Base-by-base conservation (phyloP, 257 asterid species). In the Solanum virginianum region DNA sequence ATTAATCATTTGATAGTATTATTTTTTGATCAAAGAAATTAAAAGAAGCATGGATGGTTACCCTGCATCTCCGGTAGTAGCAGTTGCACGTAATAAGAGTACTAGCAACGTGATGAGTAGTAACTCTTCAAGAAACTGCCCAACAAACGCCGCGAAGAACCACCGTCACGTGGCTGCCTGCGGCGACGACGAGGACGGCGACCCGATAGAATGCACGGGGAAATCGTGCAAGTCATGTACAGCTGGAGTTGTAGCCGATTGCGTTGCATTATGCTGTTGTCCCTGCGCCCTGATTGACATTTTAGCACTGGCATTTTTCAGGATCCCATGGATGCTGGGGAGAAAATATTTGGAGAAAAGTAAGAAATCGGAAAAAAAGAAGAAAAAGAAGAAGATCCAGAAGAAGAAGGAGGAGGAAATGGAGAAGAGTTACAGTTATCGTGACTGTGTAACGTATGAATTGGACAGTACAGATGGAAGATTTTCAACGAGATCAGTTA, bases 201-300 rank as follows among this genome's bases (percentile, higher is more conserved):
- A 87, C 51, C 57, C 71, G 83, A 83, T 88, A 53, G 85, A 87
- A 70, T 93, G 98, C 90, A 89, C 95, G 36, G 97, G 97, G 20
- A 90, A 91, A 72, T 90, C 94, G 47, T 96, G 99, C 87, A 89
- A 90, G 84, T 92, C 98, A 83, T 96, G 98, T 91, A 91, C 98
- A 49, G 98, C 94, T 80, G 97, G 94, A 41, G 90, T 89, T 84
- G 91, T 96, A 86, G 98, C 98, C 49, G 99, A 95, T 91, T 96
- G 99, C 86, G 96, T 96, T 62, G 99, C 98, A 24, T 92, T 96
- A 32, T 94, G 99, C 85, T 96, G 97, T 87, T 96, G 99, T 80
- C 99, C 99, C 0, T 95, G 97, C 90, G 95, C 98, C 15, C 94
- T 96, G 59, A 94, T 95, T 49, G 92, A 89, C 89, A 86, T 94